Base-by-base conservation (phyloP, 805 yeast species). In the Huiozyma naganishii region DNA sequence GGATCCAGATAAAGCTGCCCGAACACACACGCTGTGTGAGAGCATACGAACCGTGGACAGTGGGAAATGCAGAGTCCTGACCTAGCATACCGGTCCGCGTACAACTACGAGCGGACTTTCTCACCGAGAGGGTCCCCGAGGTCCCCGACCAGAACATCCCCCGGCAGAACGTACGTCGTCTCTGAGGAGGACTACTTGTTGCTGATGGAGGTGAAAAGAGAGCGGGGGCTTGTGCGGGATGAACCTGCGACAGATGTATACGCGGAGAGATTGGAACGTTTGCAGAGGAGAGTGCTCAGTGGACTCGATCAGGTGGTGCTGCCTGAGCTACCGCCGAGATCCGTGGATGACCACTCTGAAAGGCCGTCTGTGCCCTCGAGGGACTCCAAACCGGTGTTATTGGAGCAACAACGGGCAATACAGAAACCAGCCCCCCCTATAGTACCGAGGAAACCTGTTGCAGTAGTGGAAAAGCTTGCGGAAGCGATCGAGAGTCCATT, bases 131-230 rank as follows among this genome's bases (percentile, higher is more conserved):
- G 49, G 35, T 27, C 44, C 3, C 41, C 36, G n/a, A 42, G 45
- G 29, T 33, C 44, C 6, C 11, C 41, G 29, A 7, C 32, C 28
- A 27, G 27, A 9, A 23, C 11, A 12, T 27, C 5, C 6, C 35
- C 38, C 3, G 40, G 23, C 6, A 48, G 43, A 29, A 48, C 49
- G 7, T 58, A 45, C 39, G 40, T 49, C 1, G 48, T 61, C 6
- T 55, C 62, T 3, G 57, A 57, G 36, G 64, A 58, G 27, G 65
- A 61, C 39, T 61, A 53, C 44, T 37, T 47, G 7, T 41, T 61
- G 6, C 40, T 61, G 29, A 57, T 54, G 44, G 7, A 43, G 46
- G 35, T 36, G 54, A 36, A 61, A 55, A 39, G 41, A 29, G 27
- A 28, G 23, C 29, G 33, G n/a, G 33, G 33, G 11, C 9, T 9